phyloP scores from a whole-genome alignment of 768 basidiomycete genomes.

The Hericium erinaceus region DNA sequence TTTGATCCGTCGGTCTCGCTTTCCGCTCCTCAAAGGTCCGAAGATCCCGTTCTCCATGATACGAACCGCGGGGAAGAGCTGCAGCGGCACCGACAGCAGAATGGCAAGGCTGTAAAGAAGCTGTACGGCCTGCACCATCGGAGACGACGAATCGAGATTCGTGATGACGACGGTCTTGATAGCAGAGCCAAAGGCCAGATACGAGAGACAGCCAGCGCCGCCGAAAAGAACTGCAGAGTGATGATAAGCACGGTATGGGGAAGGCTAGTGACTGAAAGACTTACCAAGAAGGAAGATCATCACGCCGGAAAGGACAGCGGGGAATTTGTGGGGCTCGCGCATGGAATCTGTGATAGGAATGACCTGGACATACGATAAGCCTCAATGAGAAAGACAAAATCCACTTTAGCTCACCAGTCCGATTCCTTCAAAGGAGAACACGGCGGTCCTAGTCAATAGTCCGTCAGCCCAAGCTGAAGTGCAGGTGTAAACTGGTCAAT shows the following conservation, averaged over 20 bases:
- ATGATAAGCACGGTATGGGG: slow-evolving; percentile 1
- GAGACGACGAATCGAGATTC: slow-evolving; percentile 77
- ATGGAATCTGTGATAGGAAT: slow-evolving; percentile 97
- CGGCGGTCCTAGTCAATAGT: slow-evolving; percentile 62
- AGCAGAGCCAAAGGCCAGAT: slow-evolving; percentile 78
- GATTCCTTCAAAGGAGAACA: slow-evolving; percentile 97
- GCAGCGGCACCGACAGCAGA: slow-evolving; percentile 82
- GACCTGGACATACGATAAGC: slow-evolving; percentile 33
- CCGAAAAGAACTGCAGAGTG: slow-evolving; percentile 62
- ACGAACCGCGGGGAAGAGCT: slow-evolving; percentile 95
- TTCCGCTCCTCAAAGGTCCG: slow-evolving; percentile 66
- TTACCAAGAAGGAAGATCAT: slow-evolving; percentile 78
- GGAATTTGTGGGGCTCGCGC: slow-evolving; percentile 92
- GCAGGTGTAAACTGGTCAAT: not conserved
- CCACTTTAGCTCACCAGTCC: slow-evolving; percentile 55
- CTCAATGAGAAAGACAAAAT: not conserved
- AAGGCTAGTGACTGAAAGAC: slow-evolving; percentile 12
- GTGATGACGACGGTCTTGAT: slow-evolving; percentile 92
- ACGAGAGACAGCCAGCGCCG: slow-evolving; percentile 79
- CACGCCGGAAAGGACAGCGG: slow-evolving; percentile 75
- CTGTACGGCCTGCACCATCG: slow-evolving; percentile 86
- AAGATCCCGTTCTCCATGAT: slow-evolving; percentile 97
- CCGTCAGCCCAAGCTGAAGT: not conserved
- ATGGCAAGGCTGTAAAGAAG: slow-evolving; percentile 91
- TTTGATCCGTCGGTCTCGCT: slow-evolving; percentile 71